phyloP scores from a whole-genome alignment of 495 filamentous ascomycete genomes.

The Paragyromitra xinjiangensis region DNA sequence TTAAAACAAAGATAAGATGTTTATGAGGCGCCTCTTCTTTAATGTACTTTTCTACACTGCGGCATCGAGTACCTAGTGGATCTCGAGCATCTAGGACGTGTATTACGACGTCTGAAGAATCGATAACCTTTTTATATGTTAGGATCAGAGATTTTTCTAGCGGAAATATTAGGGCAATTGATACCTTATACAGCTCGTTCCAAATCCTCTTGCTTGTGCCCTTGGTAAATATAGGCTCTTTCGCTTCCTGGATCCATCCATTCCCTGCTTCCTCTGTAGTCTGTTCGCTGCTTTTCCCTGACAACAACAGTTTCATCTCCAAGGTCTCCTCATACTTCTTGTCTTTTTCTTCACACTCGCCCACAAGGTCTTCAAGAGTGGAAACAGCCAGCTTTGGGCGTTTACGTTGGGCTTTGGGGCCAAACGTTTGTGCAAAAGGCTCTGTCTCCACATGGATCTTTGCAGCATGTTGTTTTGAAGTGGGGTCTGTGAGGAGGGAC shows the following conservation, averaged over 20 bases:
- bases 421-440: slow-evolving; percentile 89
- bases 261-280: slow-evolving; percentile 65
- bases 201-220: slow-evolving; percentile 94
- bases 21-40: slow-evolving; percentile 93
- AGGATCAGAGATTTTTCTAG: not conserved
- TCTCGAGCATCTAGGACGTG: slow-evolving; percentile 95
- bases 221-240: slow-evolving; percentile 91
- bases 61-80: slow-evolving; percentile 86
- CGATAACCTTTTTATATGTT: slow-evolving; percentile 69
- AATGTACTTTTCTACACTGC: slow-evolving; percentile 92
- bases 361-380: slow-evolving; percentile 81
- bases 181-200: slow-evolving; percentile 93
- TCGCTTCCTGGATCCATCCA: slow-evolving; percentile 70
- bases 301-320: slow-evolving; percentile 75
- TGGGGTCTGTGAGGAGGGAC: slow-evolving; percentile 58
- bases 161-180: not conserved
- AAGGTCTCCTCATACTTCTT: slow-evolving; percentile 79
- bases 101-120: slow-evolving; percentile 94
- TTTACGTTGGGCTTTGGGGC: slow-evolving; percentile 91
- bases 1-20: slow-evolving; percentile 88
- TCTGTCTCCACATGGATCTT: slow-evolving; percentile 91
- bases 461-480: slow-evolving; percentile 81
- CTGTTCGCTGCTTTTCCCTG: slow-evolving; percentile 70
- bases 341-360: slow-evolving; percentile 76
- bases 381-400: slow-evolving; percentile 84